Conservation (phyloP, 1,284 basidiomycete species). For the Tausonia pullulans region DNA sequence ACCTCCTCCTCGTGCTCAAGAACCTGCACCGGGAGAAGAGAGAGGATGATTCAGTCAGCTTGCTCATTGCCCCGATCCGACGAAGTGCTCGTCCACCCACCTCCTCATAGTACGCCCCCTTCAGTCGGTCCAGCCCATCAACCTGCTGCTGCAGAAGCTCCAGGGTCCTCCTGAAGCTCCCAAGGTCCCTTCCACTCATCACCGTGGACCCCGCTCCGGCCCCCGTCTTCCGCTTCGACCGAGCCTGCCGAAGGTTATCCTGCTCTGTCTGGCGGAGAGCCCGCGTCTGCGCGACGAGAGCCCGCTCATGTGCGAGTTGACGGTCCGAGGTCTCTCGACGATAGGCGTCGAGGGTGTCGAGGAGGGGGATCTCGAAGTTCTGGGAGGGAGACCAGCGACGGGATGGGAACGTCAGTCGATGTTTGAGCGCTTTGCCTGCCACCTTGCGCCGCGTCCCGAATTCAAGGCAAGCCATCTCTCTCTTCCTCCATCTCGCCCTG, state of each 20-base stretch:
- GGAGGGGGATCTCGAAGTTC: conserved; percentile 80
- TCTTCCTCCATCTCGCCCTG: not conserved
- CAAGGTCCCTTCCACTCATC: conserved; percentile 48
- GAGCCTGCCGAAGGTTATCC: conserved; percentile 59
- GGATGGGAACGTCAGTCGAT: too few species aligned
- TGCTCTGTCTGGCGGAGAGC: conserved; percentile 82
- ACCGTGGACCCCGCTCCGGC: too few species aligned
- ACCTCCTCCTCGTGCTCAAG: conserved; percentile 85
- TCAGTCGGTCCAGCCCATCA: conserved; percentile 70
- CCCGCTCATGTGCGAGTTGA: conserved; percentile 47
- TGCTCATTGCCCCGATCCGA: too few species aligned
- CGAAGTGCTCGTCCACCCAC: not conserved
- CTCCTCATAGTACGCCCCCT: conserved; percentile 54
- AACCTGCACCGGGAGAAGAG: conserved; percentile 44
- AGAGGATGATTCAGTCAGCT: not conserved
- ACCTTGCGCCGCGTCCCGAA: not conserved
- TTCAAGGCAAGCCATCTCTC: not conserved
- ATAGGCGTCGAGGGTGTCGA: conserved; percentile 73
- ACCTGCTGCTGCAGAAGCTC: conserved; percentile 75
- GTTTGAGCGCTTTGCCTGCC: not conserved
- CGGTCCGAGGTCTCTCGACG: conserved; percentile 57
- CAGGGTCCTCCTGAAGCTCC: conserved; percentile 74
- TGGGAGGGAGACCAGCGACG: conserved; percentile 26
- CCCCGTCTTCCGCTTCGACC: conserved; percentile 45
- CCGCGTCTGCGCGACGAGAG: conserved; percentile 66